Evolutionary conservation across 2,329 filamentous ascomycete species (phyloP).

Genomic region (Penicillium sp.): DNA sequence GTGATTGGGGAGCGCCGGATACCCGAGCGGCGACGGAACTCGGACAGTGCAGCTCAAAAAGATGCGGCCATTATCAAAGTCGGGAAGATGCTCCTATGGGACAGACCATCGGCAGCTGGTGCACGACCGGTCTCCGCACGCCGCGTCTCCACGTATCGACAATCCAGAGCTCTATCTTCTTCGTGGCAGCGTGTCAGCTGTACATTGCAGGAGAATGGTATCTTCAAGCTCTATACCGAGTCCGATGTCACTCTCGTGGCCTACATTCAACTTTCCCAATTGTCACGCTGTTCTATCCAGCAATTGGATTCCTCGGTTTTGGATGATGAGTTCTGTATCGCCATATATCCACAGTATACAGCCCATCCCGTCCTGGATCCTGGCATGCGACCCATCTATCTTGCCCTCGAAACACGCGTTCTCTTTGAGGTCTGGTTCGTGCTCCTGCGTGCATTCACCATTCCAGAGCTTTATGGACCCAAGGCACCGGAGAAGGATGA

Average conservation of each 20-base stretch:
- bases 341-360: slow-evolving; percentile 90
- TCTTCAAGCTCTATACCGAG: slow-evolving; percentile 85
- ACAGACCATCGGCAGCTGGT: slow-evolving; percentile 58
- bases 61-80: slow-evolving; percentile 89
- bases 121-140: slow-evolving; percentile 33
- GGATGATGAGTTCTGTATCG: slow-evolving; percentile 88
- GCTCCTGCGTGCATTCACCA: slow-evolving; percentile 79
- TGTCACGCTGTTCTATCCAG: slow-evolving; percentile 86
- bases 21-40: slow-evolving; percentile 43
- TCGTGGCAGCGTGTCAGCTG: slow-evolving; percentile 87
- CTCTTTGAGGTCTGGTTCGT: slow-evolving; percentile 99
- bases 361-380: slow-evolving; percentile 66
- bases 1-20: slow-evolving; percentile 42
- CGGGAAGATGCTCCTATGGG: slow-evolving; percentile 85
- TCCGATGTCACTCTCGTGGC: slow-evolving; percentile 74
- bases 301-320: slow-evolving; percentile 84
- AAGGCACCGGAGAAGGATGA: slow-evolving; percentile 47
- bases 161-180: slow-evolving; percentile 54
- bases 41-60: slow-evolving; percentile 52
- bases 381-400: slow-evolving; percentile 79
- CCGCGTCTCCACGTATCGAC: slow-evolving; percentile 50
- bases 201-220: slow-evolving; percentile 89
- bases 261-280: slow-evolving; percentile 77
- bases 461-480: slow-evolving; percentile 83
- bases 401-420: slow-evolving; percentile 78